phyloP scores from a whole-genome alignment of 2,329 filamentous ascomycete genomes.

The Cladobotryum mycophilum region DNA sequence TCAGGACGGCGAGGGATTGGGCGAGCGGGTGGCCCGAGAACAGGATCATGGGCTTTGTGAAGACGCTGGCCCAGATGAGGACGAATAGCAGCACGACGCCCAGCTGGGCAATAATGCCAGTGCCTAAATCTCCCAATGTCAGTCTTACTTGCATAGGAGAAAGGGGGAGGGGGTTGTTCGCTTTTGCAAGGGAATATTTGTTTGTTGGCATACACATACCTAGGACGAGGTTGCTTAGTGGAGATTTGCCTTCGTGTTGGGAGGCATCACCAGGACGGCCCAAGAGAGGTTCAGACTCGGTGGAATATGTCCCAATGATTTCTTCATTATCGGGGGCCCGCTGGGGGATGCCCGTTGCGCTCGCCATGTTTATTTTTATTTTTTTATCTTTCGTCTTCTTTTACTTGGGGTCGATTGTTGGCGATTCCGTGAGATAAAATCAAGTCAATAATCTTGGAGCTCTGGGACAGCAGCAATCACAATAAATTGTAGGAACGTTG shows the following conservation, averaged over 20 bases:
- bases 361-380: conserved; percentile 54
- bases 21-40: conserved; percentile 85
- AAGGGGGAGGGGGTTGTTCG: neutral
- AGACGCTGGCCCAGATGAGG: conserved; percentile 72
- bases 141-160: neutral
- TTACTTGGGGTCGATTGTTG: no score
- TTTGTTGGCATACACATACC: conserved; percentile 54
- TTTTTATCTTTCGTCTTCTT: no score
- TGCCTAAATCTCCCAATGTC: conserved; percentile 48
- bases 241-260: conserved; percentile 57
- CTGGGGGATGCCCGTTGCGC: conserved; percentile 60
- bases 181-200: no score
- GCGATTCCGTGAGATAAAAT: no score
- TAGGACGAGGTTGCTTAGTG: conserved; percentile 66
- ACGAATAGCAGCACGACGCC: conserved; percentile 69
- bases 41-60: conserved; percentile 64
- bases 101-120: conserved; percentile 71
- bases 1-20: conserved; percentile 60
- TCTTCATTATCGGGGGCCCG: conserved; percentile 22
- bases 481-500: no score
- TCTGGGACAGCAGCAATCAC: no score
- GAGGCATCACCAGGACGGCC: conserved; percentile 63
- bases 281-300: conserved; percentile 39
- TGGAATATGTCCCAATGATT: conserved; percentile 17
- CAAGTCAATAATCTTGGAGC: no score